Conservation (phyloP, 1,284 basidiomycete genomes). For the Ustilago crameri region DNA sequence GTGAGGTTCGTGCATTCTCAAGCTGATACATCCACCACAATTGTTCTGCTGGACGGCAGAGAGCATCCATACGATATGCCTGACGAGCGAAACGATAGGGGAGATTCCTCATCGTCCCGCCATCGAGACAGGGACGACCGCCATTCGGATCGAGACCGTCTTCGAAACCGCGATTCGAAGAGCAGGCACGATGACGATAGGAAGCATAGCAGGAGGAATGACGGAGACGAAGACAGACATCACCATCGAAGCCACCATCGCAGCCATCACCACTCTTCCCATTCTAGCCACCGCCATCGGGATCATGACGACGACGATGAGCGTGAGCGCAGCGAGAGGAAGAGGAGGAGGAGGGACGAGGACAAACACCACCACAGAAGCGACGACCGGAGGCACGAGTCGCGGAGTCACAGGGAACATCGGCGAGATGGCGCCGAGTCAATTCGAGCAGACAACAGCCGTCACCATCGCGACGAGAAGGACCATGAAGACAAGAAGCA, state of each 20-base stretch:
- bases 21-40: not conserved
- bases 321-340: constrained; percentile 60
- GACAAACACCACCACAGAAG: constrained; percentile 16
- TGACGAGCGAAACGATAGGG: not conserved
- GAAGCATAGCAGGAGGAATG: constrained; percentile 1
- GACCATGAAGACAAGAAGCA: constrained; percentile 61
- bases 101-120: constrained; percentile 4
- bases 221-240: constrained; percentile 7
- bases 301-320: constrained; percentile 10
- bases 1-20: not conserved
- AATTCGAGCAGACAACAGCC: constrained; percentile 74
- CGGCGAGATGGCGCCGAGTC: constrained; percentile 77
- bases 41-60: not conserved
- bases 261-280: constrained; percentile 10
- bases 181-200: constrained; percentile 13
- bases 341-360: constrained; percentile 66
- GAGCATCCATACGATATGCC: constrained; percentile 3
- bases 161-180: constrained; percentile 15
- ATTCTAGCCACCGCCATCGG: constrained; percentile 3
- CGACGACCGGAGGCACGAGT: not conserved
- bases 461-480: constrained; percentile 58
- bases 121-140: constrained; percentile 7
- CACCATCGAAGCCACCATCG: constrained; percentile 13
- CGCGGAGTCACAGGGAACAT: constrained; percentile 1
- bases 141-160: constrained; percentile 11